Base-by-base conservation (phyloP, 768 basidiomycete species). In the Phanerodontia chrysosporium region DNA sequence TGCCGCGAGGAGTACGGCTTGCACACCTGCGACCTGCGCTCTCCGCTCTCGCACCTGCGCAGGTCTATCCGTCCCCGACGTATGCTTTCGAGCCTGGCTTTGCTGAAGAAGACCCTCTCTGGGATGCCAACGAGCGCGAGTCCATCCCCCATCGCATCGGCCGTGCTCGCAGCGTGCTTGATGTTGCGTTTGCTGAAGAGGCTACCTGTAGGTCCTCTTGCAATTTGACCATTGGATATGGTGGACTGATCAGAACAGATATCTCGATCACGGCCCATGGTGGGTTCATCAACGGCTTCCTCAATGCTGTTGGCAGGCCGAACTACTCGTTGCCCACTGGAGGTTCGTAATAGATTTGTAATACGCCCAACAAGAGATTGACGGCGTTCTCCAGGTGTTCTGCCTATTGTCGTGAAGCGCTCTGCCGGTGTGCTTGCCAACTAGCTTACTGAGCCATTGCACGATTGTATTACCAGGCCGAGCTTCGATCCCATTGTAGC, bases 1-100 rank as follows among this genome's bases (percentile, higher is more conserved):
- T 80, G 83, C 49, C 81, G 89, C 29, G 90, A 92, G 69, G 78
- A 78, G 60, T 80, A 82, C 59, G 83, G 88, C 0, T 78, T 81
- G 1, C 87, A 90, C 59, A 89, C 88, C 0, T 90, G 87, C 65
- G 89, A 92, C 69, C 79, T 80, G 62, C 80, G 89, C 14, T 74
- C 76, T 21, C 74, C 77, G 1, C 74, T 72, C 30, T 75, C 80
- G 0, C 76, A 80, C 55, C 84, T 91, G 59, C 64, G 69, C 0
- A 57, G 58, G 63, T 75, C 6, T 89, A 82, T 65, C 83, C 85
- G 0, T 67, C 67, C 5, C 67, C 67, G 2, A 55, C 71, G 4
- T 85, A 85, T 66, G 62, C 53, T 8, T 78, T 89, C 46, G 87
- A 90, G 64, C 66, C 69, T 0, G 80, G 77, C 0, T 81, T 92